phyloP scores from a whole-genome alignment of 805 yeast genomes.

The Sporopachydermia quercuum region DNA sequence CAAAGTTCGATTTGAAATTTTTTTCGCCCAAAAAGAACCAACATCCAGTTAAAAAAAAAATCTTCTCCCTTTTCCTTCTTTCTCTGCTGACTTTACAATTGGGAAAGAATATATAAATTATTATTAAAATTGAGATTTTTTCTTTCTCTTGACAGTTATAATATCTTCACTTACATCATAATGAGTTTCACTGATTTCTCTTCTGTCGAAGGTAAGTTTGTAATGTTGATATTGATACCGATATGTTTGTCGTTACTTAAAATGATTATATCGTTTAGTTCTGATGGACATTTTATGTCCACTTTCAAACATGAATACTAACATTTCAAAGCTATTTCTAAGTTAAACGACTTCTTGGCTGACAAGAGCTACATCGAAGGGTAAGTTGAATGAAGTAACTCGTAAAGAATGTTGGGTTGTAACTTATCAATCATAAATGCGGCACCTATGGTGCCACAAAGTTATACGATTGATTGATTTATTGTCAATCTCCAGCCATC shows the following conservation, averaged over 20 bases:
- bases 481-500: no score
- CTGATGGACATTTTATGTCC: neutral
- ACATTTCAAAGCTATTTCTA: conserved; percentile 29
- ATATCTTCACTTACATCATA: conserved; percentile 5
- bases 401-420: no score
- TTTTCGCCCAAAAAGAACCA: no score
- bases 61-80: neutral
- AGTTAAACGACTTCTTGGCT: conserved; percentile 76
- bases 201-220: conserved; percentile 24
- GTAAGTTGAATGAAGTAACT: no score
- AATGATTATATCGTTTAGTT: neutral
- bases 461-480: no score
- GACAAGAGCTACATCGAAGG: conserved; percentile 87
- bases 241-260: neutral
- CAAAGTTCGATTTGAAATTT: no score
- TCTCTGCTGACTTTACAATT: neutral
- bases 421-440: no score
- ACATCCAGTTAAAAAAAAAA: neutral
- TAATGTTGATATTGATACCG: neutral
- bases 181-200: conserved; percentile 30
- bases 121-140: neutral
- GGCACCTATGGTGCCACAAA: no score
- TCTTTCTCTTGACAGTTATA: conserved; percentile 1
- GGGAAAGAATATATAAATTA: neutral
- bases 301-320: neutral